Evolutionary conservation across 2,329 filamentous ascomycete genomes (phyloP), one percentile per base, ranked within the genome.

Genomic region (Huntiella savannae): DNA sequence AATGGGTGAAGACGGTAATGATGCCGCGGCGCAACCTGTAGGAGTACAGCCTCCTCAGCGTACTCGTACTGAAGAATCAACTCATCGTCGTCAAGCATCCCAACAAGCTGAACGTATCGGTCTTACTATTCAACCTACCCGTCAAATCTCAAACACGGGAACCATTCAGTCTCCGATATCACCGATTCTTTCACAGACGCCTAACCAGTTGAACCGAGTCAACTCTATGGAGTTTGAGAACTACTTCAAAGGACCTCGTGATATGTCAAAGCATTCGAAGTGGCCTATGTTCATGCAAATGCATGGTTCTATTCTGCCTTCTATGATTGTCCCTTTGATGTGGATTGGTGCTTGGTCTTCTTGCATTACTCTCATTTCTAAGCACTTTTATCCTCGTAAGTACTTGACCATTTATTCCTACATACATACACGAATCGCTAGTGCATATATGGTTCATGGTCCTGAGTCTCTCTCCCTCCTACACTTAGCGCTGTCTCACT

Each of bases 281-380:
- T 78, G 79, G 69, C 82, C 82, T 13, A 71, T 76, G 52, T 80
- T 85, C 57, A 62, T 87, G 58, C 78, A 79, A 49, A 69, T 87
- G 63, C 80, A 84, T 58, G 82, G 82, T 54, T 82, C 76, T 51
- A 76, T 87, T 50, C 59, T 80, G 48, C 82, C 82, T 10, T 77
- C 81, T 56, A 74, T 87, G 70, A 73, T 86, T 35, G 57, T 86
- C 5, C 82, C 82, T 0, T 58, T 87, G 15, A 6, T 70, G 8
- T 67, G 79, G 49, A 66, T 85, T 32, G 72, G 66, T 11, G 55
- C 54, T 11, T 86, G 82, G 81, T 67, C 79, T 1, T 78, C 77
- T 1, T 58, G 69, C 33, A 75, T 86, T 51, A 81, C 77, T 10
- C 60, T 62, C 46, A 64, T 82, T 54, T 66, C 63, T 10, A 54